Percentiles rank a stretch among this genome's conserved stretches.
Conservation (phyloP, 1,139 yeast species). For the Pneumocystis murina region DNA sequence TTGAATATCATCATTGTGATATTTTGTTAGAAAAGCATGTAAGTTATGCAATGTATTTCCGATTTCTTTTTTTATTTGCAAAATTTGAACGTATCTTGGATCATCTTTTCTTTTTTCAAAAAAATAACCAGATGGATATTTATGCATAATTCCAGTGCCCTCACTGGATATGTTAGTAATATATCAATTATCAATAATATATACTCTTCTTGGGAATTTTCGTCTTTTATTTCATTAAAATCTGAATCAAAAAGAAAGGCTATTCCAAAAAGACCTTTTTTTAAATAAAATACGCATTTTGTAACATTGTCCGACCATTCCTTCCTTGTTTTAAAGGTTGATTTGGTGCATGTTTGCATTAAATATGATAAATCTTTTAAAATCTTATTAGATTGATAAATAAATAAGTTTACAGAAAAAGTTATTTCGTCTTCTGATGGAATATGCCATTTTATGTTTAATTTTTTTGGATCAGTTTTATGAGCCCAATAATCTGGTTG, state of each 20-base stretch:
- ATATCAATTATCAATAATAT: conserved; percentile 21
- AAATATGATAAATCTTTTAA: conserved; percentile 11
- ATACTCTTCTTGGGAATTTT: background rate
- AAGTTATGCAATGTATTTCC: conserved; percentile 57
- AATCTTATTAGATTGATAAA: conserved; percentile 18
- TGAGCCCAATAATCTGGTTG: conserved; percentile 17
- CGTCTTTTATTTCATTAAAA: background rate
- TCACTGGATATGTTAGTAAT: conserved; percentile 18
- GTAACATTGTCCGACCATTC: conserved; percentile 9
- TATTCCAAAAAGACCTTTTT: conserved; percentile 13
- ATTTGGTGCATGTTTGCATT: background rate
- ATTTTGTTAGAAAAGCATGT: conserved; percentile 33
- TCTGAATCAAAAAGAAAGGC: conserved; percentile 13
- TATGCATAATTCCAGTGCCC: conserved; percentile 16
- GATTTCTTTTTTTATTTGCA: conserved; percentile 43
- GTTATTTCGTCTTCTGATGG: conserved; percentile 45
- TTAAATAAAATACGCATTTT: conserved; percentile 5
- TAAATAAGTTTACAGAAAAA: conserved; percentile 41
- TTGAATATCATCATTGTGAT: conserved; percentile 54
- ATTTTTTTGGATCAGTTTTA: conserved; percentile 25
- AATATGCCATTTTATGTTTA: conserved; percentile 57
- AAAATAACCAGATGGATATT: conserved; percentile 31
- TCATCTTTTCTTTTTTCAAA: conserved; percentile 43
- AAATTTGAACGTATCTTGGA: conserved; percentile 45
- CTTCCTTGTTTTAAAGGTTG: conserved; percentile 4